Evolutionary conservation across 2,329 filamentous ascomycete genomes (phyloP), one percentile per base, ranked within the genome.

Genomic region (Penicillium sp.): DNA sequence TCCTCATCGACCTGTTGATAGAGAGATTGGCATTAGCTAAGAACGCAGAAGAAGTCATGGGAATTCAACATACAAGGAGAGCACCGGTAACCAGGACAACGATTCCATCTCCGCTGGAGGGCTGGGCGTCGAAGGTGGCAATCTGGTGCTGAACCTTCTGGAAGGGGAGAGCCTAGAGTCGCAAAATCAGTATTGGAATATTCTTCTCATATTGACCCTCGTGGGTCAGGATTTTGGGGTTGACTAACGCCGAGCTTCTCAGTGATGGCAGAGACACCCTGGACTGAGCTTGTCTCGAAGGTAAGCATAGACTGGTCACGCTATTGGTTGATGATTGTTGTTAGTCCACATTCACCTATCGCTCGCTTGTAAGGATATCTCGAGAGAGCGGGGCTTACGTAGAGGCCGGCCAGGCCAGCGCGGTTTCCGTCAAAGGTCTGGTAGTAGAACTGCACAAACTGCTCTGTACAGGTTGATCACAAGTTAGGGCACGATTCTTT

Each of bases 381-480:
- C 23, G 21, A 21, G 51, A 40, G 55, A 40, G 55, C 23, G 15
- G 29, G 50, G 69, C 89, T 72, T 85, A 96, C 93, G 82, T 97
- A 97, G 79, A 97, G 90, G 60, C 78, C 71, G 15, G 76, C 78
- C 43, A 97, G 84, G 50, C 73, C 68, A 55, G 78, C 77, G 70
- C 92, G 88, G 77, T 92, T 82, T 60, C 72, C 62, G 75, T 96
- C 92, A 78, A 97, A 96, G 59, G 87, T 87, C 70, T 88, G 82
- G 84, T 96, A 97, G 86, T 97, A 97, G 82, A 88, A 93, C 60
- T 87, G 73, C 65, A 93, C 88, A 78, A 97, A 97, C 79, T 95
- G 85, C 75, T 88, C 92, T 97, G 72, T 70, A 58, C 25, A 57
- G 68, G 65, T 41, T 40, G 25, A 23, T 55, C 34, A 53, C 9